phyloP scores from a whole-genome alignment of 2,329 filamentous ascomycete genomes.

The Botrytis aclada region DNA sequence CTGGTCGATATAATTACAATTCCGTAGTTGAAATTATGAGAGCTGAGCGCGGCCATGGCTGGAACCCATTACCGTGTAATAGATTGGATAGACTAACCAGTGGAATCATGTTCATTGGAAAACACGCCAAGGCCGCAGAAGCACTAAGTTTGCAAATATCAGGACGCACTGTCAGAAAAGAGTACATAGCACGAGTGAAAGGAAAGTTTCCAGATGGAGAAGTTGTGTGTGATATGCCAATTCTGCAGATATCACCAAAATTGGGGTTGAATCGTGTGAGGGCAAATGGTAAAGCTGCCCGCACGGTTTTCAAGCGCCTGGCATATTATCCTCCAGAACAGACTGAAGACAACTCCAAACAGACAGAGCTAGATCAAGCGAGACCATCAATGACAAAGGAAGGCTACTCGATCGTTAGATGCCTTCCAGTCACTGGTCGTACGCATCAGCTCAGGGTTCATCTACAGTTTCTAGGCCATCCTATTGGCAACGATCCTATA shows the following conservation, averaged over 20 bases:
- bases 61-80: constrained; percentile 72
- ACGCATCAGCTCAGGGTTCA: constrained; percentile 96
- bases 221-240: constrained; percentile 87
- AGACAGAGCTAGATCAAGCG: constrained; percentile 15
- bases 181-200: constrained; percentile 88
- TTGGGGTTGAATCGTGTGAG: constrained; percentile 91
- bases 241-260: constrained; percentile 91
- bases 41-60: constrained; percentile 60
- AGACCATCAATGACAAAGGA: constrained; percentile 53
- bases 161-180: constrained; percentile 81
- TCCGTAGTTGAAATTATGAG: constrained; percentile 92
- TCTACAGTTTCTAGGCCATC: constrained; percentile 88
- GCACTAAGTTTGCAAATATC: constrained; percentile 73
- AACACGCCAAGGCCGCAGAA: constrained; percentile 77
- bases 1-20: constrained; percentile 94
- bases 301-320: constrained; percentile 85
- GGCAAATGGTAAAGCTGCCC: constrained; percentile 84
- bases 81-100: constrained; percentile 91
- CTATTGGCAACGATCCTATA: constrained; percentile 96
- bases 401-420: constrained; percentile 93
- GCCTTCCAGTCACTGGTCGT: constrained; percentile 85
- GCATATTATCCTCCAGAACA: constrained; percentile 74
- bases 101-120: constrained; percentile 97
- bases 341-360: constrained; percentile 19
- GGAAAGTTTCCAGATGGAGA: constrained; percentile 91